phyloP scores from a whole-genome alignment of 495 filamentous ascomycete species.

The Neurospora intermedia region DNA sequence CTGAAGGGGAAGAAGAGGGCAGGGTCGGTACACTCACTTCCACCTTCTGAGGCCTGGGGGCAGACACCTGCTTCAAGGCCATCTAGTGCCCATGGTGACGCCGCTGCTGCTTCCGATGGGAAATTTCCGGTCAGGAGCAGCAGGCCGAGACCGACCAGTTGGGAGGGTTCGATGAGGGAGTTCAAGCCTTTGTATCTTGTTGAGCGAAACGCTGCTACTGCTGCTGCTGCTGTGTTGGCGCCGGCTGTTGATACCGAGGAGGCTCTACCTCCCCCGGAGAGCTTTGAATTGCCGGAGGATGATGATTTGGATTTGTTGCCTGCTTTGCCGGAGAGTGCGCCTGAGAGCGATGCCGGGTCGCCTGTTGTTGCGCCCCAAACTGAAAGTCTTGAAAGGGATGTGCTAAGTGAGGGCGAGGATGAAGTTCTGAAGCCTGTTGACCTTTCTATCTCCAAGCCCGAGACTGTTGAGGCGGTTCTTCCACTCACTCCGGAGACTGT shows the following conservation, averaged over 20 bases:
- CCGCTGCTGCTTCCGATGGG: slow-evolving; percentile 6
- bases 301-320: background rate
- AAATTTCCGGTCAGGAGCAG: slow-evolving; percentile 18
- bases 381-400: background rate
- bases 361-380: background rate
- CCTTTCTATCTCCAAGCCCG: background rate
- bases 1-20: slow-evolving; percentile 30
- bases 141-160: slow-evolving; percentile 35
- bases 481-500: background rate
- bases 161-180: slow-evolving; percentile 35
- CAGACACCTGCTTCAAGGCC: slow-evolving; percentile 21
- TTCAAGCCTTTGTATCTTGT: slow-evolving; percentile 40
- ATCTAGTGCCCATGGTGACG: background rate
- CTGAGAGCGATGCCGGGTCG: background rate
- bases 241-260: background rate
- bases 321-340: background rate
- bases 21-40: slow-evolving; percentile 23
- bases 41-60: slow-evolving; percentile 23
- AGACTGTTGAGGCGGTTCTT: background rate
- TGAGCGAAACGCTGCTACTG: slow-evolving; percentile 22
- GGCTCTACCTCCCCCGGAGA: background rate
- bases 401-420: background rate
- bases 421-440: background rate
- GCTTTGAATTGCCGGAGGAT: background rate
- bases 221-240: background rate